Percentiles rank a stretch among this genome's conserved stretches.
Conservation (phyloP, 78 protist genomes). For the Chrysochromulina tobinii region DNA sequence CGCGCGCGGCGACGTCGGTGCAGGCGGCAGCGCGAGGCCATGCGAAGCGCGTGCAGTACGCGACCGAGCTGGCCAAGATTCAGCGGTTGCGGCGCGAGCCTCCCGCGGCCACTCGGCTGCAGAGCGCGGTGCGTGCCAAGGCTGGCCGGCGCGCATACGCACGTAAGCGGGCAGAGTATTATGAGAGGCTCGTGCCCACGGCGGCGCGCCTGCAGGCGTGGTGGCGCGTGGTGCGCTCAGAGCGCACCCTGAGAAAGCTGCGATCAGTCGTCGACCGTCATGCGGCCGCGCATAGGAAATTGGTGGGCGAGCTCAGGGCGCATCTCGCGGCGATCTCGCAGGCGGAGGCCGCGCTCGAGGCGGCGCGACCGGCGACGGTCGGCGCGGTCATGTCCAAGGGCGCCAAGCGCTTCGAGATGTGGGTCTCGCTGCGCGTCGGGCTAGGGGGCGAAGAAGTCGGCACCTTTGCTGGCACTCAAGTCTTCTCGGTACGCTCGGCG, state of each 20-base stretch:
- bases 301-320: not conserved
- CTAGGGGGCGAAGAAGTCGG: not conserved
- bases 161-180: not conserved
- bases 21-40: too few relatives aligned
- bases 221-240: conserved; percentile 6
- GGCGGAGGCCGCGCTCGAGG: not conserved
- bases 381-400: too few relatives aligned
- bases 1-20: too few relatives aligned
- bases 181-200: not conserved
- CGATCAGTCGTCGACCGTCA: not conserved
- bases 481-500: not conserved
- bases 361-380: too few relatives aligned
- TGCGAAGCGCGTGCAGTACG: too few relatives aligned
- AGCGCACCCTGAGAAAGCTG: not conserved
- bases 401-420: conserved; percentile 15
- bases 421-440: not conserved
- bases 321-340: not conserved
- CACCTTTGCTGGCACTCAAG: not conserved
- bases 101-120: too few relatives aligned
- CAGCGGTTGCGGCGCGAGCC: too few relatives aligned
- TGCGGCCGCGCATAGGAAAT: not conserved
- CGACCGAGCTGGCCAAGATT: too few relatives aligned
- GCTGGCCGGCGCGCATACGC: not conserved
- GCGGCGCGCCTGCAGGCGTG: not conserved
- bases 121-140: too few relatives aligned